Evolutionary conservation across 176 grass and related monocot genomes (phyloP), one percentile per base, ranked within the genome.

Genomic region (Poa annua): DNA sequence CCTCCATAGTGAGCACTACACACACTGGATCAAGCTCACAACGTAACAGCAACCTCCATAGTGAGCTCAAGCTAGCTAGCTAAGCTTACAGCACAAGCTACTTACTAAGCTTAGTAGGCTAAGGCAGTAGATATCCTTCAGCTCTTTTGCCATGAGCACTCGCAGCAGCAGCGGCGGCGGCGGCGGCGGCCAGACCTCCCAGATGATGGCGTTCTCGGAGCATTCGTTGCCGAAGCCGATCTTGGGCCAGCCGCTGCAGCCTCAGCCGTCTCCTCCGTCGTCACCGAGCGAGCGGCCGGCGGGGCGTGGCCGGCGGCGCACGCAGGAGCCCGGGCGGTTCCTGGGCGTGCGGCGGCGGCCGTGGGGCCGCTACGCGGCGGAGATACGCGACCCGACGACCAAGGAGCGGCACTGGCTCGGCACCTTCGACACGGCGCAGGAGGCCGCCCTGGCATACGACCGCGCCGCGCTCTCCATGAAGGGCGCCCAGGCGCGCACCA

Each of bases 391-490:
- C 85, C 97, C 97, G 7, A 92, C 97, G 8, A 99, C 97, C 15
- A 99, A 99, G 82, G 97, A 99, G 65, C 79, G 97, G 81, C 97
- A 99, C 80, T 96, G 97, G 97, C 87, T 99, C 4, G 97, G 97
- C 47, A 99, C 97, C 14, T 99, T 99, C 73, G 97, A 99, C 90
- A 99, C 97, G 19, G 93, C 97, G 53, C 97, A 99, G 87, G 97
- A 99, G 89, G 97, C 97, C 12, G 97, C 97, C 16, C 85, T 99
- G 6, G 97, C 97, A 45, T 99, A 99, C 82, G 97, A 99, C 82
- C 88, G 97, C 56, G 97, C 97, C 9, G 97, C 97, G 16, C 89
- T 96, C 34, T 92, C 97, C 76, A 99, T 99, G 97, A 99, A 99
- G 80, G 97, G 97, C 64, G 91, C 91, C 5, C 97, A 96, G 85